Evolutionary conservation across 1,284 basidiomycete genomes (phyloP).

Genomic region (Ustilago curta): DNA sequence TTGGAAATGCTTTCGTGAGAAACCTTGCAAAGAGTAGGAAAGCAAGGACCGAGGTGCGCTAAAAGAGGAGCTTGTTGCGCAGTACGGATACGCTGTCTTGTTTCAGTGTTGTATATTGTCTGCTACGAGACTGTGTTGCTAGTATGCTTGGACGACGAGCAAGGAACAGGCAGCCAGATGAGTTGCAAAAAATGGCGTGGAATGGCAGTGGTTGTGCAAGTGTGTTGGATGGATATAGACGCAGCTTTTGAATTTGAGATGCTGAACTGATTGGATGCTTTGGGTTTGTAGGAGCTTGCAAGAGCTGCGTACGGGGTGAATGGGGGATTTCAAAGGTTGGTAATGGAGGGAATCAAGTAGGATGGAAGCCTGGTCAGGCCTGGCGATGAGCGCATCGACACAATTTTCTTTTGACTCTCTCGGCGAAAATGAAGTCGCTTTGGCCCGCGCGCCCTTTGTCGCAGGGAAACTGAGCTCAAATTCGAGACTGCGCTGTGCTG

Average conservation of each 20-base stretch:
- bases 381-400: constrained; percentile 26
- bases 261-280: constrained; percentile 4
- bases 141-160: neutral
- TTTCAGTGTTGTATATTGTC: neutral
- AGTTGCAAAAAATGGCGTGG: neutral
- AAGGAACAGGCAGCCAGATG: neutral
- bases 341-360: constrained; percentile 9
- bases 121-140: neutral
- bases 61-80: no score
- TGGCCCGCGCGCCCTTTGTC: constrained; percentile 10
- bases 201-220: neutral
- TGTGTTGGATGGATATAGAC: neutral
- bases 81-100: no score
- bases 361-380: no score
- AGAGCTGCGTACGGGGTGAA: constrained; percentile 9
- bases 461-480: neutral
- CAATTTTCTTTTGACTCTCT: neutral
- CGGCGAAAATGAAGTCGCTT: neutral
- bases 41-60: neutral
- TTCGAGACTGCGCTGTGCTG: constrained; percentile 2
- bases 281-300: constrained; percentile 3
- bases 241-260: constrained; percentile 4
- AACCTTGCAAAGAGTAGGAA: constrained; percentile 10
- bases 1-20: constrained; percentile 5
- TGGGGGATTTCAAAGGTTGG: constrained; percentile 4